Conservation (phyloP, 2,329 filamentous ascomycete genomes). For the Fusarium chuoi region DNA sequence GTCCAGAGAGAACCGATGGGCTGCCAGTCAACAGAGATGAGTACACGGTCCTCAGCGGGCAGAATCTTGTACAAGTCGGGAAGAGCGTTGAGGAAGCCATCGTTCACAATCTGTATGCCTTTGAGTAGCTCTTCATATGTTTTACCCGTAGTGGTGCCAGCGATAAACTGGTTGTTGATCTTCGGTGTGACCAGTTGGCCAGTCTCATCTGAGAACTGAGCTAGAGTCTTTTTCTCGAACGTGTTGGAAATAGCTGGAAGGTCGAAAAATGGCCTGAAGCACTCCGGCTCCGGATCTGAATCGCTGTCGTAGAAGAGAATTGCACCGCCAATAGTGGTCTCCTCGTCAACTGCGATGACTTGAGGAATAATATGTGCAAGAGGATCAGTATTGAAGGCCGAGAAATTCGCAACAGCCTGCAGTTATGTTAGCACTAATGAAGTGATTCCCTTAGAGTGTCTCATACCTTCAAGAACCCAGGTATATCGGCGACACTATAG, state of each 20-base stretch:
- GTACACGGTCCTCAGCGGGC: constrained; percentile 10
- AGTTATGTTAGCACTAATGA: neutral
- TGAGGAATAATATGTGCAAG: constrained; percentile 31
- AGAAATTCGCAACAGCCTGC: constrained; percentile 28
- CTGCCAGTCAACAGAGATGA: constrained; percentile 29
- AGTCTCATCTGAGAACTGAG: constrained; percentile 18
- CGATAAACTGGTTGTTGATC: constrained; percentile 33
- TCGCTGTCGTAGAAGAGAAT: constrained; percentile 35
- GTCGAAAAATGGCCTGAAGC: constrained; percentile 26
- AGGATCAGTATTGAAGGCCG: constrained; percentile 24
- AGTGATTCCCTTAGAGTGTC: rapidly evolving
- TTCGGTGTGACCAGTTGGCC: constrained; percentile 17
- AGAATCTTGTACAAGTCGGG: constrained; percentile 10
- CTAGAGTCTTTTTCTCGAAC: constrained; percentile 15
- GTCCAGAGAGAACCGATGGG: constrained; percentile 21
- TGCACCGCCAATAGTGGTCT: constrained; percentile 17
- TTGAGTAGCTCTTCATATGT: constrained; percentile 18
- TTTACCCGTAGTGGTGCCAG: constrained; percentile 16
- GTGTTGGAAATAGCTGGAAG: constrained; percentile 19
- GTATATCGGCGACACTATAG: constrained; percentile 19
- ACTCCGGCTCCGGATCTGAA: constrained; percentile 13
- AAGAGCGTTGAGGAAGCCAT: constrained; percentile 13
- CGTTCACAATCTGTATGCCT: constrained; percentile 11
- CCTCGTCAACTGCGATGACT: constrained; percentile 18
- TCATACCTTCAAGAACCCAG: constrained; percentile 12